Percentiles rank a stretch among this genome's conserved stretches.
Conservation (phyloP, 2,329 filamentous ascomycete species). For the Penicillium italicum region DNA sequence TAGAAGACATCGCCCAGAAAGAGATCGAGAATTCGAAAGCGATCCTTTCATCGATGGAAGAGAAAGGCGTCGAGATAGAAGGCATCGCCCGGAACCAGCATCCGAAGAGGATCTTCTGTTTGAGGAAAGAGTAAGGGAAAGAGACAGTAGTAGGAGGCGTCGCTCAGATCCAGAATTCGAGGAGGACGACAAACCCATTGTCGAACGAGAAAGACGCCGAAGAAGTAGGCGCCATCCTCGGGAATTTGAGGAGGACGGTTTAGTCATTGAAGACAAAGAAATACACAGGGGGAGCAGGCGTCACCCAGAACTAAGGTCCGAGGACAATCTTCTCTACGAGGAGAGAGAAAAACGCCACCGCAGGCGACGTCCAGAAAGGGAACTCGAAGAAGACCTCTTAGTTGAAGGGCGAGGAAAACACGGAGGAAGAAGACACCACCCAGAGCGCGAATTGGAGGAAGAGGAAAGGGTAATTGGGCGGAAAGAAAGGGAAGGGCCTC, state of each 20-base stretch:
- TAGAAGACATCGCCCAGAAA: not conserved
- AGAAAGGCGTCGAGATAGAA: conserved; percentile 3
- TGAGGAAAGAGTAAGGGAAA: conserved; percentile 19
- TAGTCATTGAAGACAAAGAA: conserved; percentile 1
- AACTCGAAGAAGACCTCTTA: not conserved
- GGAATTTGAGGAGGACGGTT: not conserved
- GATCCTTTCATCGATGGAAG: conserved; percentile 24
- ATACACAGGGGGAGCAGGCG: conserved; percentile 7
- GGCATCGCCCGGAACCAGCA: conserved; percentile 8
- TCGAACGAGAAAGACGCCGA: not conserved
- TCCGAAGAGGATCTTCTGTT: conserved; percentile 24
- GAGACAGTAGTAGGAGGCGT: not conserved
- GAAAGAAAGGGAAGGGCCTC: conserved; percentile 11
- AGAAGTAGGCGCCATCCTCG: not conserved
- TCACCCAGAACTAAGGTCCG: conserved; percentile 19
- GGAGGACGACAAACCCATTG: not conserved
- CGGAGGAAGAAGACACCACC: conserved; percentile 11
- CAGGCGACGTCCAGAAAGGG: not conserved
- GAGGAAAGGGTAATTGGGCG: conserved; percentile 16
- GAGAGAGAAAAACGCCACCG: not conserved
- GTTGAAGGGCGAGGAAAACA: not conserved
- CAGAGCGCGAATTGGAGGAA: conserved; percentile 25
- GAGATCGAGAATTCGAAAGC: conserved; percentile 18
- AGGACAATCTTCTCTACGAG: conserved; percentile 6
- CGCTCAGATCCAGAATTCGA: conserved; percentile 18